Evolutionary conservation across 2,329 filamentous ascomycete species (phyloP).

Genomic region (Aphanocladium album): DNA sequence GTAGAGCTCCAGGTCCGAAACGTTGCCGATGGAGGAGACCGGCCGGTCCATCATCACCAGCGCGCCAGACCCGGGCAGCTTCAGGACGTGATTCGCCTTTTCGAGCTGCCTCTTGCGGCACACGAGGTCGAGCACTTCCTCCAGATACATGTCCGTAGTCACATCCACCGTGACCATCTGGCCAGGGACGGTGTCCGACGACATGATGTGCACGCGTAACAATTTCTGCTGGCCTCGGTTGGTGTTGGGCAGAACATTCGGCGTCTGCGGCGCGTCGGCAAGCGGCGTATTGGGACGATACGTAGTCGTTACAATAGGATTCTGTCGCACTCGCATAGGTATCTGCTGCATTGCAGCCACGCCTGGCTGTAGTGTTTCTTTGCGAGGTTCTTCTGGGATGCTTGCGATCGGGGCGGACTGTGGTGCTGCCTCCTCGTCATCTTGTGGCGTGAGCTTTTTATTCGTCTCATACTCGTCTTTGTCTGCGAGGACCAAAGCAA

Average conservation of each 20-base stretch:
- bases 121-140: slow-evolving; percentile 72
- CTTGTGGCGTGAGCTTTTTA: slow-evolving; percentile 61
- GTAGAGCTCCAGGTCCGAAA: slow-evolving; percentile 69
- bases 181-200: slow-evolving; percentile 64
- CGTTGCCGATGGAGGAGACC: slow-evolving; percentile 71
- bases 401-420: background rate
- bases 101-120: slow-evolving; percentile 75
- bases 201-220: slow-evolving; percentile 66
- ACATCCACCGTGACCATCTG: slow-evolving; percentile 70
- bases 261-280: slow-evolving; percentile 52
- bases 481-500: slow-evolving; percentile 70
- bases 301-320: slow-evolving; percentile 58
- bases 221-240: slow-evolving; percentile 63
- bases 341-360: slow-evolving; percentile 27
- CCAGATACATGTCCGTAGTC: slow-evolving; percentile 77
- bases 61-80: slow-evolving; percentile 67
- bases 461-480: slow-evolving; percentile 65
- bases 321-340: slow-evolving; percentile 38
- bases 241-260: slow-evolving; percentile 38
- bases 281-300: slow-evolving; percentile 49
- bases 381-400: slow-evolving; percentile 20
- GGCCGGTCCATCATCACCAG: slow-evolving; percentile 73
- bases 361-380: slow-evolving; percentile 22
- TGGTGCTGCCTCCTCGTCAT: slow-evolving; percentile 45
- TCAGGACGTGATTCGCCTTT: slow-evolving; percentile 73